Base-by-base conservation (phyloP, 2,329 filamentous ascomycete species). In the Fusarium sp. region DNA sequence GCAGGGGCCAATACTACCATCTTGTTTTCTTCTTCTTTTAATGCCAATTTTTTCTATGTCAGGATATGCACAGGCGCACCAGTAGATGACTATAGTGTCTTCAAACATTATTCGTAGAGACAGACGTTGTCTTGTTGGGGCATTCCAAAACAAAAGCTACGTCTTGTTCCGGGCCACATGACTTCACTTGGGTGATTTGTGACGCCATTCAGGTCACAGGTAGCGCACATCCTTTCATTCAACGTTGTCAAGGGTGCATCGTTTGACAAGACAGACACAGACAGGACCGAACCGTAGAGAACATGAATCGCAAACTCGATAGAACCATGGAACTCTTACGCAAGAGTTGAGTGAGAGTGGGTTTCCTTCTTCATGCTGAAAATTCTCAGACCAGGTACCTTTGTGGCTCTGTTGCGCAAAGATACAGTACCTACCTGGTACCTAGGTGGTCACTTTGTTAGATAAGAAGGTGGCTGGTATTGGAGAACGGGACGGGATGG, bases 191-290 rank as follows among this genome's bases (percentile, higher is more conserved):
- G 63, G 49, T 58, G 63, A 60, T 68, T 69, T 56, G 57, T 70
- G 68, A 70, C 68, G 66, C 68, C 68, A 70, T 70, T 21, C 32
- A 32, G 63, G 65, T 69, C 63, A 70, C 63, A 70, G 43, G 67
- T 38, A 54, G 55, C 63, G 51, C 42, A 58, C 38, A 50, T 52
- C 53, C 43, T 54, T 44, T 45, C 45, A 55, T 29, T 19, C 43
- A 55, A 55, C 45, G 47, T 49, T 47, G 57, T 37, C 49, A 43
- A 49, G 63, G 50, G 57, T 61, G 53, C 35, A 45, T 42, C 44
- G 54, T 59, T 59, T 48, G 55, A 62, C 53, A 50, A 49, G 49
- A 41, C 15, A 54, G 4, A 19, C 19, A 41, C 15, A 54, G 4
- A 19, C 19, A 4, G 29, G 11, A 48, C 27, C 19, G 19, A 31